Conservation (phyloP, 345 rosid genomes). For the Excoecaria cochinchinensis region DNA sequence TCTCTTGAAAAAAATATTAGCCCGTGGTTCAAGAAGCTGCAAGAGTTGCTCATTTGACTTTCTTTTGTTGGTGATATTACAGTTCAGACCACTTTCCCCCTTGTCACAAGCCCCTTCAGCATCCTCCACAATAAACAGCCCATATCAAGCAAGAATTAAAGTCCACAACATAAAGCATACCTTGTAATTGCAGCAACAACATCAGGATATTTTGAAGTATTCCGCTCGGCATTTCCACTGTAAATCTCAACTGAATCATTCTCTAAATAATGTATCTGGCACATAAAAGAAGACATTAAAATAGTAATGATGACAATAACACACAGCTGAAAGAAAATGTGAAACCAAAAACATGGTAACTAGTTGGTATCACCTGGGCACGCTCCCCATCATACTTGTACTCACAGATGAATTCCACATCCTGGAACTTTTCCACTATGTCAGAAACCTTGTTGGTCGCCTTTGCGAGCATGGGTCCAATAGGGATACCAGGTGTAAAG, state of each 20-base stretch:
- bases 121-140: neutral
- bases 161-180: constrained; percentile 30
- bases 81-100: neutral
- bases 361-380: constrained; percentile 68
- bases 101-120: neutral
- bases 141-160: neutral
- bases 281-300: neutral
- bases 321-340: neutral
- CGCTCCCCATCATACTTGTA: constrained; percentile 98
- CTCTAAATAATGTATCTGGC: constrained; percentile 85
- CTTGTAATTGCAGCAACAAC: constrained; percentile 71
- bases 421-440: constrained; percentile 80
- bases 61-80: neutral
- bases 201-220: constrained; percentile 90
- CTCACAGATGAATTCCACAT: constrained; percentile 73
- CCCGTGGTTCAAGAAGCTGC: neutral
- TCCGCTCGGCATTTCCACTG: constrained; percentile 90
- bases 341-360: constrained; percentile 6
- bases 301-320: neutral
- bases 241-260: constrained; percentile 88
- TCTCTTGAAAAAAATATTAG: neutral
- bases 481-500: constrained; percentile 79
- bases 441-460: constrained; percentile 82
- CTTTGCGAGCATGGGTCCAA: constrained; percentile 98
- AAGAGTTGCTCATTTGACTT: neutral